Base-by-base conservation (phyloP, 208 protist genomes). In the Leishmania lainsoni region DNA sequence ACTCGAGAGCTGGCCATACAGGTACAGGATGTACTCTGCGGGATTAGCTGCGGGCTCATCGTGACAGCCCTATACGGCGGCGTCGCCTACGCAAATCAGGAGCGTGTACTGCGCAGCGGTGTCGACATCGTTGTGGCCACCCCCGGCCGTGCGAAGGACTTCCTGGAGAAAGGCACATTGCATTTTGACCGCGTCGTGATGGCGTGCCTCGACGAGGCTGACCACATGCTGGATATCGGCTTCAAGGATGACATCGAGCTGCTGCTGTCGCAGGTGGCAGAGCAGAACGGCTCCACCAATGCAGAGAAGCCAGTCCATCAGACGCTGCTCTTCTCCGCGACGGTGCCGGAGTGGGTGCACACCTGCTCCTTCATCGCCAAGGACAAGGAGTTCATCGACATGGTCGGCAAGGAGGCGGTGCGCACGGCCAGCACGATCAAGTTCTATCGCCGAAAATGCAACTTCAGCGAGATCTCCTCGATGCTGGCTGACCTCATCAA, bases 61-160 rank as follows among this genome's bases (percentile, higher is more conserved):
- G 99, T 99, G 58, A 85, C 90, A 35, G 86, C 93, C 0, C 90
- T 99, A 14, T 98, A 99, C 78, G 98, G 98, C 59, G 98, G 98
- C n/a, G 93, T 98, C 0, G 96, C 97, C 68, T 97, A 98, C 85
- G 92, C 92, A 29, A 89, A 88, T 54, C 98, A 99, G 89, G 90
- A 98, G 79, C 92, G 95, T 42, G 86, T 91, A 48, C 87, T 99
- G 5, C 89, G 91, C 51, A 98, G 96, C 68, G 99, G 99, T 14
- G 98, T 99, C 82, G 99, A 99, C 87, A 97, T 99, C 70, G 85
- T 99, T 14, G 97, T 99, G 52, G 98, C 96, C 65, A 99, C 99
- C 16, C 99, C 99, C 5, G 99, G 99, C 20, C 90, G 99, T 63
- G 93, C 99, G n/a, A 95, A 99, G 87, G 99, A 99, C 76, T 98